A percentile compares a stretch with the other conserved stretches of the same genome.
These are phyloP conservation scores for Lotus japonicus DNA, from an alignment of 306 rosid species.

Conservation along the genomic window DNA sequence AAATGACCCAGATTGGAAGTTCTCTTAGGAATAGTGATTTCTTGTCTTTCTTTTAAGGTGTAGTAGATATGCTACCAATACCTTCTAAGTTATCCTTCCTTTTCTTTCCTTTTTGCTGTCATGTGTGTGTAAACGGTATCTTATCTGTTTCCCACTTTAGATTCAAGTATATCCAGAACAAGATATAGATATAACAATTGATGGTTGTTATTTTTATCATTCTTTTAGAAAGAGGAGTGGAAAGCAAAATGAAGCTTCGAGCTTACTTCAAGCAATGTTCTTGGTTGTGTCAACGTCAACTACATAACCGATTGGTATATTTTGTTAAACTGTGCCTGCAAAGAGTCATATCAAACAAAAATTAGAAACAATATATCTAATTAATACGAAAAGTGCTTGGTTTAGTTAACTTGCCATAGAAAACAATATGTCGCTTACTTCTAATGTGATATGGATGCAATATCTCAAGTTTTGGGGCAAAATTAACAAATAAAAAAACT, in stretches of 20 bases:
- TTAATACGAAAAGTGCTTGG: background rate
- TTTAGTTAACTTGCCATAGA: no score
- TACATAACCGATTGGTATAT: constrained; percentile 12
- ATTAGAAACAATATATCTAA: background rate
- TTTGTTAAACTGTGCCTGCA: constrained; percentile 13
- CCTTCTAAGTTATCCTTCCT: background rate
- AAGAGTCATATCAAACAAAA: constrained; percentile 17
- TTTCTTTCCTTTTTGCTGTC: background rate
- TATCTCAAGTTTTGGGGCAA: background rate
- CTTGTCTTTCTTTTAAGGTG: no score
- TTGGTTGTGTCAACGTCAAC: constrained; percentile 43
- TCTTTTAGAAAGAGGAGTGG: background rate
- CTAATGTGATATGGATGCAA: background rate
- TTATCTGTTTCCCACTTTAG: constrained; percentile 13
- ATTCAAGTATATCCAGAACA: background rate
- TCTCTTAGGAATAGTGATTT: no score
- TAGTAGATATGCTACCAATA: no score
- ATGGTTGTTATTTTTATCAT: constrained; percentile 11
- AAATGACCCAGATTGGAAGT: no score
- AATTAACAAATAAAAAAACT: background rate
- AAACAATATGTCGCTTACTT: background rate
- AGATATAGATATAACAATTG: background rate
- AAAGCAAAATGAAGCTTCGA: constrained; percentile 24
- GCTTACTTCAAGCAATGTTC: constrained; percentile 45
- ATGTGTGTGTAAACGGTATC: background rate